These are phyloP conservation scores for Erysimum cheiri DNA, from an alignment of 441 rosid genomes.

Conservation along the genomic window DNA sequence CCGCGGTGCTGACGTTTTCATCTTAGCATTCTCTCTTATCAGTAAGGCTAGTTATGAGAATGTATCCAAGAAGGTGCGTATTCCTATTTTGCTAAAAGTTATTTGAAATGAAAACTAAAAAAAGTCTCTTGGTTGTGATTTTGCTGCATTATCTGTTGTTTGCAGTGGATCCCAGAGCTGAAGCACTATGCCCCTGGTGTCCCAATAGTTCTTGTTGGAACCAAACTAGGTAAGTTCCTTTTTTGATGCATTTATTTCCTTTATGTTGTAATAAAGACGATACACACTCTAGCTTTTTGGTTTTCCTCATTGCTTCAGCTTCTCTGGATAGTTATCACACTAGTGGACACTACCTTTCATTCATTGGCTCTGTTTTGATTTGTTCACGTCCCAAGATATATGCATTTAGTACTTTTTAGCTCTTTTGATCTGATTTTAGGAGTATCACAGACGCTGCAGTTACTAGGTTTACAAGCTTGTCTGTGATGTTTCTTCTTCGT, in stretches of 20 bases:
- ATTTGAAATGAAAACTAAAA: not conserved
- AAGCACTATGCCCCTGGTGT: constrained; percentile 73
- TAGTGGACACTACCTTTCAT: constrained; percentile 5
- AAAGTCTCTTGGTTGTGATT: constrained; percentile 10
- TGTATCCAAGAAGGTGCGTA: constrained; percentile 64
- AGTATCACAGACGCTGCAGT: not conserved
- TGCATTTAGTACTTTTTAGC: not conserved
- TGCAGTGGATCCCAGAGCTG: constrained; percentile 70
- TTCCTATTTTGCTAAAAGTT: not conserved
- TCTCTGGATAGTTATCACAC: not conserved
- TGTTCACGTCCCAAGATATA: constrained; percentile 13
- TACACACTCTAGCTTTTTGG: constrained; percentile 30
- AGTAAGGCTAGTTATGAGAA: constrained; percentile 77
- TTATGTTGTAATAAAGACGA: constrained; percentile 29
- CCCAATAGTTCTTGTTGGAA: constrained; percentile 69
- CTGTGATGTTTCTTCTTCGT: not conserved
- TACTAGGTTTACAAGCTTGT: constrained; percentile 1
- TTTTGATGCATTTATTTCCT: not conserved
- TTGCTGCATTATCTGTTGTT: constrained; percentile 22
- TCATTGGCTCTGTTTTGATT: constrained; percentile 10
- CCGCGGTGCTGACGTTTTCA: constrained; percentile 69
- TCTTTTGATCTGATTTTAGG: not conserved
- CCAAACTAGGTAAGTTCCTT: constrained; percentile 56
- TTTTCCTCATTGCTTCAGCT: constrained; percentile 34
- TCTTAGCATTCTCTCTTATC: constrained; percentile 68